Percentiles rank a stretch among this genome's conserved stretches.
phyloP scores from a whole-genome alignment of 2,329 filamentous ascomycete species.

The Coniochaeta sp. region DNA sequence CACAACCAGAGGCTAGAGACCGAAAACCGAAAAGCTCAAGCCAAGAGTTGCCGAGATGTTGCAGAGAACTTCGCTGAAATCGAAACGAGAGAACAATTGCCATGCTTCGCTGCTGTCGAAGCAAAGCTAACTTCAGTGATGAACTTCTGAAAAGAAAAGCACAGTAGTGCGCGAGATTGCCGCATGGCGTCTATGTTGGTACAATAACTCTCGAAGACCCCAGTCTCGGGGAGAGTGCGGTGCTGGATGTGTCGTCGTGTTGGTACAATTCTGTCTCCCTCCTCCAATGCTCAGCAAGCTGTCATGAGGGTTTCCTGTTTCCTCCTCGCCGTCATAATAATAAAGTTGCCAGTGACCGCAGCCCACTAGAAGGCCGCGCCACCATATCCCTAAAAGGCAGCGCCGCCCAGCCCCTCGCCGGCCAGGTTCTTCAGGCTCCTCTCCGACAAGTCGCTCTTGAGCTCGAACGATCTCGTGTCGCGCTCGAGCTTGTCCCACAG shows the following conservation, averaged over 20 bases:
- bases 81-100: not conserved
- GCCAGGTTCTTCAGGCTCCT: slow-evolving; percentile 49
- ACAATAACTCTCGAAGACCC: not conserved
- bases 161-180: not conserved
- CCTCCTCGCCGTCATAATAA: not conserved
- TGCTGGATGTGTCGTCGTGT: not conserved
- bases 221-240: not conserved
- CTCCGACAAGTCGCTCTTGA: slow-evolving; percentile 50
- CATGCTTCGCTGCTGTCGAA: not conserved
- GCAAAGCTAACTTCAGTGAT: not conserved
- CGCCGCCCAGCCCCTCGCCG: slow-evolving; percentile 47
- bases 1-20: not conserved
- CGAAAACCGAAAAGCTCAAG: not conserved
- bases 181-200: not conserved
- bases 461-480: slow-evolving; percentile 45
- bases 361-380: not conserved
- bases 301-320: not conserved
- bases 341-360: not conserved
- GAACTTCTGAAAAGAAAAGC: not conserved
- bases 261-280: not conserved
- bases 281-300: not conserved
- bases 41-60: not conserved
- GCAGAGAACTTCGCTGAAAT: not conserved
- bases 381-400: slow-evolving; percentile 35
- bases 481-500: slow-evolving; percentile 48